A percentile compares a stretch with the other conserved stretches of the same genome.
Conservation (phyloP, 805 yeast genomes). For the Cephaloascus albidus region DNA sequence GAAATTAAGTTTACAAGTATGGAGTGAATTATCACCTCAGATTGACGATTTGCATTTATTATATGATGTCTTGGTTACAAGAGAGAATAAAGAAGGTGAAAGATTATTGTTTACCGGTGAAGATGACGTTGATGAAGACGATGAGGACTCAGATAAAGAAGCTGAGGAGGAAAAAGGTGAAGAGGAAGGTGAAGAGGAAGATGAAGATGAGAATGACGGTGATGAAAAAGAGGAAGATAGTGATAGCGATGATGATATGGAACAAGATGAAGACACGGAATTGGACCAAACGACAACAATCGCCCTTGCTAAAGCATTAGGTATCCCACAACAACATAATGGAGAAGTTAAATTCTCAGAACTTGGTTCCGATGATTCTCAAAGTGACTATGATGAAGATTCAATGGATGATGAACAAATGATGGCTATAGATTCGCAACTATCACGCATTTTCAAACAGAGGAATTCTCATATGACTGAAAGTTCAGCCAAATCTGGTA, state of each 20-base stretch:
- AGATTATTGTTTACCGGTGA: conserved; percentile 62
- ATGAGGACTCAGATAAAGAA: conserved; percentile 17
- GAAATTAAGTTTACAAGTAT: conserved; percentile 24
- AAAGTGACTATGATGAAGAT: conserved; percentile 52
- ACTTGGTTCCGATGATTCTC: conserved; percentile 35
- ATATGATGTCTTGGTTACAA: conserved; percentile 32
- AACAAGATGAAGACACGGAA: conserved; percentile 7
- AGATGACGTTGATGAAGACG: conserved; percentile 17
- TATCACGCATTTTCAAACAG: conserved; percentile 77
- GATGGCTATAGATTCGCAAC: conserved; percentile 86
- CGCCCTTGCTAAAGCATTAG: conserved; percentile 63
- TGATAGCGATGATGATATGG: too few species aligned
- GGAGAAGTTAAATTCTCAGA: conserved; percentile 35
- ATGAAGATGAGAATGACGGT: conserved; percentile 9
- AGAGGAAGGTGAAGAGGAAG: conserved; percentile 14
- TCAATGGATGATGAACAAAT: conserved; percentile 94
- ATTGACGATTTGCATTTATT: too few species aligned
- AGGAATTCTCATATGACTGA: conserved; percentile 67
- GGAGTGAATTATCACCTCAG: too few species aligned
- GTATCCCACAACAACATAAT: conserved; percentile 42
- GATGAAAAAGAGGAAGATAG: conserved; percentile 5
- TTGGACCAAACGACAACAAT: conserved; percentile 40
- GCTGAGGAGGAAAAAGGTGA: conserved; percentile 17
- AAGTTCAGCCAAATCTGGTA: conserved; percentile 41
- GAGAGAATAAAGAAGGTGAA: conserved; percentile 80